A percentile compares a stretch with the other conserved stretches of the same genome.
These are phyloP conservation scores for Pterulicium gracile DNA, from an alignment of 1,284 basidiomycete species.

Conservation along the genomic window DNA sequence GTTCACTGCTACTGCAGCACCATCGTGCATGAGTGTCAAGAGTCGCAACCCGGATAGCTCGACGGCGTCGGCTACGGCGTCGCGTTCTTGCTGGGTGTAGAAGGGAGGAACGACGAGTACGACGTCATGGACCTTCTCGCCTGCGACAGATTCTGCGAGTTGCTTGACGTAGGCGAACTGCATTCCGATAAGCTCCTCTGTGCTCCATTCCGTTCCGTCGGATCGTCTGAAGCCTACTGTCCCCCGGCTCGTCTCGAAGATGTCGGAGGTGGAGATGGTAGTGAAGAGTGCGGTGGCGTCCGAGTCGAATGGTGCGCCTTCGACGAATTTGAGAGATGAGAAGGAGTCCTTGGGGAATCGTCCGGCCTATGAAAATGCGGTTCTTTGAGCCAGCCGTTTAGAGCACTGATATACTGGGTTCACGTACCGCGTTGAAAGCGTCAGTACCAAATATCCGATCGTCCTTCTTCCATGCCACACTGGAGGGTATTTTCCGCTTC, in stretches of 20 bases:
- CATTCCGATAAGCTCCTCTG: constrained; percentile 92
- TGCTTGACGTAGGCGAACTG: constrained; percentile 86
- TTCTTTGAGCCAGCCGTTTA: too few species aligned
- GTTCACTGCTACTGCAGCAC: constrained; percentile 87
- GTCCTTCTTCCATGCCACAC: constrained; percentile 79
- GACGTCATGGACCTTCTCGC: constrained; percentile 71
- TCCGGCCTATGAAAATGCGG: constrained; percentile 49
- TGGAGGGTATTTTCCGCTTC: constrained; percentile 89
- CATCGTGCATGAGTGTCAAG: constrained; percentile 84
- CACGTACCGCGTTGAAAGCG: constrained; percentile 75
- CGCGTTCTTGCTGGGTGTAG: constrained; percentile 81
- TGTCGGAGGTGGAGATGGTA: constrained; percentile 51
- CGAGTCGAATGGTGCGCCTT: constrained; percentile 63
- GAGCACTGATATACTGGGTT: neutral
- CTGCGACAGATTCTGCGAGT: constrained; percentile 72
- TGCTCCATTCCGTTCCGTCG: constrained; percentile 63
- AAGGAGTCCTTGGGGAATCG: constrained; percentile 87
- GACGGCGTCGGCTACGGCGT: constrained; percentile 84
- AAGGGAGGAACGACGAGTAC: constrained; percentile 83
- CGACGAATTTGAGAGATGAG: constrained; percentile 80
- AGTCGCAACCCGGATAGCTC: constrained; percentile 84
- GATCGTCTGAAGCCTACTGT: constrained; percentile 48
- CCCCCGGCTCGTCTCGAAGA: constrained; percentile 46
- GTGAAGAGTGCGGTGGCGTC: constrained; percentile 52
- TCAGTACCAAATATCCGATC: constrained; percentile 87